Evolutionary conservation across 768 basidiomycete species (phyloP).

Genomic region (Phylloporus sp.): DNA sequence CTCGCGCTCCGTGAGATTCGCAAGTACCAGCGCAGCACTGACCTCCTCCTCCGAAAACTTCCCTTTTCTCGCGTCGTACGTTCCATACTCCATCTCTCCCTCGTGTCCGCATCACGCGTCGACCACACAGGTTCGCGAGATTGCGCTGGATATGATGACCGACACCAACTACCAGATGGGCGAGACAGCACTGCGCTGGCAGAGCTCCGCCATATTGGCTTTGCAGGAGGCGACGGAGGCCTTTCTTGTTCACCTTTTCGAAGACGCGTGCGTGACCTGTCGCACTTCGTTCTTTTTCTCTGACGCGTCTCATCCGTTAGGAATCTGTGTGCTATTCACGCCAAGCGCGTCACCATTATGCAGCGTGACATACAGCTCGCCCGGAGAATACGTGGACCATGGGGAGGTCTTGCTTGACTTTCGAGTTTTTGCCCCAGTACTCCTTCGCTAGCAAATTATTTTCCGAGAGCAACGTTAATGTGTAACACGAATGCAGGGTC

Average conservation of each 20-base stretch:
- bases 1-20: constrained; percentile 89
- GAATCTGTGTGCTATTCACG: constrained; percentile 95
- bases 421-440: not conserved
- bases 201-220: constrained; percentile 88
- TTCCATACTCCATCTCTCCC: constrained; percentile 14
- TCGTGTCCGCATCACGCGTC: constrained; percentile 1
- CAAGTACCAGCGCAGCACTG: constrained; percentile 91
- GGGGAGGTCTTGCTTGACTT: constrained; percentile 62
- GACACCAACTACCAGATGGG: constrained; percentile 58
- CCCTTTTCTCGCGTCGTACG: constrained; percentile 90
- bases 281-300: not conserved
- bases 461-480: not conserved
- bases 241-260: constrained; percentile 91
- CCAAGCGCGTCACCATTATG: constrained; percentile 98
- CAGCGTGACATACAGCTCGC: constrained; percentile 96
- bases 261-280: constrained; percentile 83
- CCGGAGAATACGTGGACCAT: constrained; percentile 87
- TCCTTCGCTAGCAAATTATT: not conserved
- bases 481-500: not conserved
- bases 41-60: constrained; percentile 78
- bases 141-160: constrained; percentile 86
- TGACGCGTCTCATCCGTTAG: constrained; percentile 37
- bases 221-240: constrained; percentile 97
- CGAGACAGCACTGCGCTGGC: constrained; percentile 77
- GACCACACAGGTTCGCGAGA: constrained; percentile 80